Evolutionary conservation across 805 yeast species (phyloP), one percentile per base, ranked within the genome.

Genomic region (Hanseniaspora meyeri): DNA sequence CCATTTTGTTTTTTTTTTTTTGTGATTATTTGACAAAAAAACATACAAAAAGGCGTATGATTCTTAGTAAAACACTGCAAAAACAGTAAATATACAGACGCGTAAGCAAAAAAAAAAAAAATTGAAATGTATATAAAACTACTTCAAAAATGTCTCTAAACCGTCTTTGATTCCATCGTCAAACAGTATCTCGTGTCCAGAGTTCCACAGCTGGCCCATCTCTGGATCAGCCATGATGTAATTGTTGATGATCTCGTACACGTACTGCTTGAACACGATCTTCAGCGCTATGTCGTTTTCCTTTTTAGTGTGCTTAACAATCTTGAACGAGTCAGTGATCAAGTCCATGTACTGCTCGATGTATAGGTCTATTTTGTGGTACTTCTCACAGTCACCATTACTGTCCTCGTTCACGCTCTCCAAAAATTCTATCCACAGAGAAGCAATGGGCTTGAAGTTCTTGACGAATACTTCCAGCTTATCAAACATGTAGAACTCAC

Each of bases 321-420:
- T 19, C 11, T 47, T 53, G 24, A 39, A 53, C 19, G 59, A 36
- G 64, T 64, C 51, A 58, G 63, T 48, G 59, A 65, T 34, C 61
- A 63, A 20, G 58, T 48, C 1, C 66, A 61, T 54, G 37, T 73
- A 68, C 59, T 69, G 66, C 45, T 69, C 63, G 20, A 70, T 65
- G 38, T 65, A 68, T 42, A 66, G 61, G 60, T 73, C 74, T 58
- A 75, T 71, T 16, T 70, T 67, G 61, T 79, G 82, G 60, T 79
- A 80, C 29, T 68, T 72, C 34, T 71, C 75, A 61, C 81, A 76
- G 61, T 82, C 85, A 3, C 87, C 88, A 36, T 67, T 65, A 3
- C 63, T 65, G 11, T 66, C 59, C 64, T 90, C 97, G 57, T 81
- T 78, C 14, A 85, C 74, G 64, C 88, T 95, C 62, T 90, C 96